Evolutionary conservation across 345 rosid genomes (phyloP).

Genomic region (Citrus mangshanensis): DNA sequence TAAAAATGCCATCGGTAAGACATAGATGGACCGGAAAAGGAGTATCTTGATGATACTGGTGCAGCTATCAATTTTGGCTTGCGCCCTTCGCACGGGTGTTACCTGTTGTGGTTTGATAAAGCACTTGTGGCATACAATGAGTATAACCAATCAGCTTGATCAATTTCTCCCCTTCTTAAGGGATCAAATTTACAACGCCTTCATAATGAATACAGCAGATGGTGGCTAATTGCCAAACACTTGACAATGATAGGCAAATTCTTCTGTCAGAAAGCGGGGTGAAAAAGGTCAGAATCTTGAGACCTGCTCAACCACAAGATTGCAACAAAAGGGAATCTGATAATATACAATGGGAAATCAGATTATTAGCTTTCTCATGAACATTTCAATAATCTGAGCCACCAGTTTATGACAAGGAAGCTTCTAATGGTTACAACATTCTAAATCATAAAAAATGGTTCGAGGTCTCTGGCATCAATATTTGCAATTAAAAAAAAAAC

Average conservation of each 20-base stretch:
- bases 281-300: background rate
- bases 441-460: background rate
- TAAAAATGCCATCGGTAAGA: no score
- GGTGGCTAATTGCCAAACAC: background rate
- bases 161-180: constrained; percentile 27
- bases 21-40: no score
- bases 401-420: background rate
- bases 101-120: no score
- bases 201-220: background rate
- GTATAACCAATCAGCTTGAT: constrained; percentile 27
- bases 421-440: background rate
- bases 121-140: constrained; percentile 2
- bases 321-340: background rate
- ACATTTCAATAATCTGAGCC: background rate
- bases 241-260: background rate
- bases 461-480: no score
- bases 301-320: background rate
- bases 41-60: no score
- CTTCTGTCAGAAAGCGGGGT: background rate
- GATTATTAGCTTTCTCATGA: background rate
- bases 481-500: no score
- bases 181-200: constrained; percentile 6
- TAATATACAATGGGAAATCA: background rate
- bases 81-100: no score
- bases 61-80: no score